These are phyloP conservation scores for Podaxis sp. DNA, from an alignment of 768 basidiomycete genomes.

Conservation along the genomic window DNA sequence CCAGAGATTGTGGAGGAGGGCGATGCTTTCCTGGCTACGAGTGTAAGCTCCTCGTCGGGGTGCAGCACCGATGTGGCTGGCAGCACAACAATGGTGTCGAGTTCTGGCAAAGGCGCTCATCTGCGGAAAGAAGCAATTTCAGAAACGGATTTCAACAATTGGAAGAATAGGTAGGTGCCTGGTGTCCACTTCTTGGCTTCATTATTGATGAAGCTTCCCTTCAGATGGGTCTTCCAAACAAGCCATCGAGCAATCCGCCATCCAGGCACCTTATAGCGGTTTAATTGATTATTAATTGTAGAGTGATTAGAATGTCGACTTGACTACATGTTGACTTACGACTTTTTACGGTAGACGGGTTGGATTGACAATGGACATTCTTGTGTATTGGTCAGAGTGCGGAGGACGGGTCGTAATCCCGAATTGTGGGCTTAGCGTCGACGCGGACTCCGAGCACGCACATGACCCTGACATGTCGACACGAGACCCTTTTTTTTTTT, in stretches of 20 bases:
- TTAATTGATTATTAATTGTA: not conserved
- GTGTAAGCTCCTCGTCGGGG: not conserved
- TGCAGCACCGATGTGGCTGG: not conserved
- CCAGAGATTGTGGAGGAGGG: constrained; percentile 7
- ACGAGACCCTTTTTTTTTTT: too few relatives aligned
- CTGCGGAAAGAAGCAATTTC: constrained; percentile 8
- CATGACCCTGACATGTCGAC: too few relatives aligned
- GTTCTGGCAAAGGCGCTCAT: not conserved
- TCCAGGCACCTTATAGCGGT: constrained; percentile 8
- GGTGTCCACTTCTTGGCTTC: not conserved
- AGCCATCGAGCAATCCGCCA: constrained; percentile 4
- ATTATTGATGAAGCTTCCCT: not conserved
- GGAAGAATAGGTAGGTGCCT: constrained; percentile 14
- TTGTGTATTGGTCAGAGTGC: not conserved
- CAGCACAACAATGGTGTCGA: constrained; percentile 4
- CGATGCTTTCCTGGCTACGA: not conserved
- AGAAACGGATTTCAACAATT: constrained; percentile 10
- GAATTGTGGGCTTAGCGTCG: too few relatives aligned
- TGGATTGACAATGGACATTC: not conserved
- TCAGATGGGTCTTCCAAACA: constrained; percentile 13
- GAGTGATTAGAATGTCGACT: not conserved
- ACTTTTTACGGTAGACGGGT: not conserved
- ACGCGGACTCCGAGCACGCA: too few relatives aligned
- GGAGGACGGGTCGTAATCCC: too few relatives aligned
- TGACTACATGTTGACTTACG: not conserved